Percentiles rank a stretch among this genome's conserved stretches.
Conservation (phyloP, 169 alveolate genomes). For the Babesia sp. region DNA sequence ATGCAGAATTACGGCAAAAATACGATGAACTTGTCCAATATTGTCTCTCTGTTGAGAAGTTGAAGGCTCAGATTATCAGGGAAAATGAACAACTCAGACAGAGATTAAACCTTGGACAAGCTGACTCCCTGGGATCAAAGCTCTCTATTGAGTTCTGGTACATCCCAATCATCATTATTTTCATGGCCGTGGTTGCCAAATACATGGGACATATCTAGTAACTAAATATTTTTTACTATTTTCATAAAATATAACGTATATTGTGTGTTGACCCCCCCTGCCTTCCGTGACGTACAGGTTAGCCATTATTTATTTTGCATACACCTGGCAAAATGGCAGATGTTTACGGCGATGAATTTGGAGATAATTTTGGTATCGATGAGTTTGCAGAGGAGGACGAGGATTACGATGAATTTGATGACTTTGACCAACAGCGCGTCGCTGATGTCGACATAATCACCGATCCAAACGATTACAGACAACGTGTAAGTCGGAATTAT, state of each 20-base stretch:
- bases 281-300: background rate
- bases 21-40: constrained; percentile 85
- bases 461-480: constrained; percentile 55
- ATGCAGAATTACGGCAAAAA: constrained; percentile 71
- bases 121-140: constrained; percentile 32
- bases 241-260: background rate
- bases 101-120: constrained; percentile 40
- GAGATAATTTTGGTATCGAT: constrained; percentile 78
- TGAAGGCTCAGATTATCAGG: constrained; percentile 74
- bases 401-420: constrained; percentile 74
- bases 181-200: constrained; percentile 53
- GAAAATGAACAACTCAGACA: constrained; percentile 77
- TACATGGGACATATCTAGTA: constrained; percentile 56
- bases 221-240: background rate
- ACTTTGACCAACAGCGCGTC: constrained; percentile 67
- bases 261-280: background rate
- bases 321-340: constrained; percentile 57
- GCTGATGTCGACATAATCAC: constrained; percentile 72
- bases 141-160: constrained; percentile 63
- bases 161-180: constrained; percentile 53
- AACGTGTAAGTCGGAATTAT: constrained; percentile 29
- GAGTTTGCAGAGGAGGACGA: constrained; percentile 78
- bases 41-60: constrained; percentile 85
- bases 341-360: constrained; percentile 75
- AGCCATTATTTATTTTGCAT: background rate